Evolutionary conservation across 2,329 filamentous ascomycete genomes (phyloP), one percentile per base, ranked within the genome.

Genomic region (Botryotinia calthae): DNA sequence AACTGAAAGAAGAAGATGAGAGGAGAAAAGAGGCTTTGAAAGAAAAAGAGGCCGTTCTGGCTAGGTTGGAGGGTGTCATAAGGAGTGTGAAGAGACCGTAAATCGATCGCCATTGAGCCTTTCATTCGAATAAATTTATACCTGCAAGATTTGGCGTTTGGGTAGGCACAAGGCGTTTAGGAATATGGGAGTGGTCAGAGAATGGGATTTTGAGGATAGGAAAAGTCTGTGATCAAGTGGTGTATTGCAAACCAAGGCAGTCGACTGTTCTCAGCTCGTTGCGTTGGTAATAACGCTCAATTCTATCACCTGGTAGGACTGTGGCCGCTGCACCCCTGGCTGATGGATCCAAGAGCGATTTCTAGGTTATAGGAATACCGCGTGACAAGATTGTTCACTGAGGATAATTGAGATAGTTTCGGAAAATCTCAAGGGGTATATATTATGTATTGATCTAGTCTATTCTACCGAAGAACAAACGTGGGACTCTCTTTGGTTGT

Each of bases 291-390:
- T 63, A 8, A 40, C 14, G 46, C 31, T 20, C 8, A 61, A 44
- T 42, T 3, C 44, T 25, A 18, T 54, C 5, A 61, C 28, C 4
- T 12, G 66, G 90, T 97, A 4, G 90, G 98, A 25, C 94, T 95
- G 1, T 95, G 96, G 0, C 95, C 3, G 95, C 98, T 83, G 93
- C 91, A 0, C 94, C 95, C n/a, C 87, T 98, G 22, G 95, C 98
- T 42, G 94, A 93, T 75, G 95, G 95, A 71, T 91, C 97, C 75
- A 91, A 94, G 79, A 91, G 90, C 78, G 92, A 91, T 84, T 98
- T 98, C 86, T 86, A 88, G 44, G 76, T 72, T 37, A 54, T 54
- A 54, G 9, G 25, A 54, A 28, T 28, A 22, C 25, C 25, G 22
- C 28, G 6, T 31, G 14, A 56, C 6, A 2, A 34, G 16, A n/a